Evolutionary conservation across 371 early-diverging fungal genomes (phyloP).

Genomic region (Syncephalastrum racemosum): DNA sequence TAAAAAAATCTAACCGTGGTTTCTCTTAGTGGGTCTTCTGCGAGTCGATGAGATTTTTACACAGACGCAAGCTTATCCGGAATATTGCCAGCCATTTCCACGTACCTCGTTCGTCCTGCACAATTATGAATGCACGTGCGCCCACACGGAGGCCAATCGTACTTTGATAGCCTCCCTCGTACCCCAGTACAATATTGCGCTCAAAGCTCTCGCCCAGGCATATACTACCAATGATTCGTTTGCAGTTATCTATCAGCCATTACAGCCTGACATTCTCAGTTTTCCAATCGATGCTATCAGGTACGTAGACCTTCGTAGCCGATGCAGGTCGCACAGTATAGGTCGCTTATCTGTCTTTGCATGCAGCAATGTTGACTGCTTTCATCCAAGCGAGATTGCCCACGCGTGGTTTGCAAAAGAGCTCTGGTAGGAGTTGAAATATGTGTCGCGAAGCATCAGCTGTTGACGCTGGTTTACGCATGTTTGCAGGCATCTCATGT

Average conservation of each 20-base stretch:
- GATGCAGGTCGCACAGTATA: too few relatives aligned
- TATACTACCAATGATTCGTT: slow-evolving; percentile 27
- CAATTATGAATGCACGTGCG: slow-evolving; percentile 45
- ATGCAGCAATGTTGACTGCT: slow-evolving; percentile 16
- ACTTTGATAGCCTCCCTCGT: slow-evolving; percentile 32
- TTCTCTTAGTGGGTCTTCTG: slow-evolving; percentile 35
- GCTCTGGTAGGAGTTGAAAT: too few relatives aligned
- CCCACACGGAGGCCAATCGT: slow-evolving; percentile 35
- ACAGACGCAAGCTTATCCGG: slow-evolving; percentile 25
- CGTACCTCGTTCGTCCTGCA: slow-evolving; percentile 35
- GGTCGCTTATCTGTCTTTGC: background rate
- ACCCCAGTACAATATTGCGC: slow-evolving; percentile 34
- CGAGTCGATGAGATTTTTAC: slow-evolving; percentile 34
- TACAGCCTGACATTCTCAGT: slow-evolving; percentile 31
- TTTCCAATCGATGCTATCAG: slow-evolving; percentile 51
- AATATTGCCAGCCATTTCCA: slow-evolving; percentile 39
- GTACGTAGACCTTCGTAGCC: slow-evolving; percentile 19
- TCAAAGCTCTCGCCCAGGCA: slow-evolving; percentile 22
- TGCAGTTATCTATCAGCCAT: slow-evolving; percentile 41
- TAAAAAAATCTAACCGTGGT: background rate
- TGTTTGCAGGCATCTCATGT: too few relatives aligned
- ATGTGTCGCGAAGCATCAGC: too few relatives aligned
- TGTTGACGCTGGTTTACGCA: too few relatives aligned
- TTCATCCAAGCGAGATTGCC: slow-evolving; percentile 12
- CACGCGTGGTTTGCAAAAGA: slow-evolving; percentile 18